A percentile compares a stretch with the other conserved stretches of the same genome.
Conservation (phyloP, 176 grass and related monocot genomes). For the Coix lacrymajobi region DNA sequence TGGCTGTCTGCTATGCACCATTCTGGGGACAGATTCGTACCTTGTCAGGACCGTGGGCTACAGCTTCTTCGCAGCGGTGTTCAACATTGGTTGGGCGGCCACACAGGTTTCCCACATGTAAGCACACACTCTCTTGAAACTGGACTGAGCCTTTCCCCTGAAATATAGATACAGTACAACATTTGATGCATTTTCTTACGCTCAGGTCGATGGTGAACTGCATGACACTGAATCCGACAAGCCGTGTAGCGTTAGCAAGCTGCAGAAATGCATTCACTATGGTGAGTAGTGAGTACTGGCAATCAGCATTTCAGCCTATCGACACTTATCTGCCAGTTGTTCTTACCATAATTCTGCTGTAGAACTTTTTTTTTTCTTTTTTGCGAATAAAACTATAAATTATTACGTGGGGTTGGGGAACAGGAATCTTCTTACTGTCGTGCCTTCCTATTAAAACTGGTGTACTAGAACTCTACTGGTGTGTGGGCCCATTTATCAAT, state of each 20-base stretch:
- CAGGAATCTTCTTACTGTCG: background rate
- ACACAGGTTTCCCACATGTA: slow-evolving; percentile 85
- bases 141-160: background rate
- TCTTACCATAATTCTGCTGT: background rate
- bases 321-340: background rate
- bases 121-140: background rate
- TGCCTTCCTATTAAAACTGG: background rate
- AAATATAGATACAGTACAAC: background rate
- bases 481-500: background rate
- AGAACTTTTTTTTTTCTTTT: no score
- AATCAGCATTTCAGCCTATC: background rate
- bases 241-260: slow-evolving; percentile 61
- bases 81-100: slow-evolving; percentile 66
- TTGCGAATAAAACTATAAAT: background rate
- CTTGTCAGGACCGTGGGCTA: slow-evolving; percentile 51
- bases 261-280: slow-evolving; percentile 73
- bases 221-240: slow-evolving; percentile 58
- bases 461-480: background rate
- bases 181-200: background rate
- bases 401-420: background rate
- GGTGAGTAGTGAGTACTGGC: slow-evolving; percentile 28
- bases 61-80: slow-evolving; percentile 66
- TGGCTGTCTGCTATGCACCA: slow-evolving; percentile 52
- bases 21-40: slow-evolving; percentile 54
- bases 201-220: slow-evolving; percentile 78